Evolutionary conservation across 2,329 filamentous ascomycete species (phyloP), one percentile per base, ranked within the genome.

Genomic region (Penicillium italicum): DNA sequence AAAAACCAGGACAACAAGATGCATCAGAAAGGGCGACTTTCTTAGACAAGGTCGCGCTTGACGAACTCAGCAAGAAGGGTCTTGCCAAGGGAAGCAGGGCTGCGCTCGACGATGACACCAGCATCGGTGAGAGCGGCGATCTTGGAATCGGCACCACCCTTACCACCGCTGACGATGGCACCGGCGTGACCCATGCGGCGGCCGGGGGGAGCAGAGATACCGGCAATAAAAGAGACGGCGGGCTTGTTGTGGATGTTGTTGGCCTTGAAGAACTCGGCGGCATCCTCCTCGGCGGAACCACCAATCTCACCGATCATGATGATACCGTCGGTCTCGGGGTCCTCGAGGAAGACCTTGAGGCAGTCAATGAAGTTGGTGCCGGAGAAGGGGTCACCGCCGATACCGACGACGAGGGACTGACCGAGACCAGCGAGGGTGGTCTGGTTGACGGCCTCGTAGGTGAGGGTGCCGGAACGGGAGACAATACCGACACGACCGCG

Each of bases 271-370:
- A 95, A 99, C 70, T 97, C 94, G 70, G 94, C 93, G 37, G 94
- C 94, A 70, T 99, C 94, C 81, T 99, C 94, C 82, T 99, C 94
- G 57, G 94, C 94, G 58, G 89, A 90, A 62, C 94, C 94, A 78
- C 94, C 94, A 74, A 99, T 97, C 82, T 97, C 94, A 74, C 94
- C 94, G 76, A 99, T 97, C 94, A 99, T 97, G 81, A 99, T 97
- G 80, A 99, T 97, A 74, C 94, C 94, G 74, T 99, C 94, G 37
- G 94, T 99, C 81, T 96, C 91, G 75, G 88, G 84, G 76, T 99
- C 94, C 77, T 95, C 83, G 69, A 96, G 85, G 86, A 99, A 99
- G 74, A 97, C 91, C 74, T 90, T 89, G 69, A 99, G 84, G 84
- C 93, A 97, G 85, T 99, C 94, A 79, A 99, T 97, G 83, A 97